phyloP scores from a whole-genome alignment of 2,329 filamentous ascomycete species.

The Fusarium acutatum region DNA sequence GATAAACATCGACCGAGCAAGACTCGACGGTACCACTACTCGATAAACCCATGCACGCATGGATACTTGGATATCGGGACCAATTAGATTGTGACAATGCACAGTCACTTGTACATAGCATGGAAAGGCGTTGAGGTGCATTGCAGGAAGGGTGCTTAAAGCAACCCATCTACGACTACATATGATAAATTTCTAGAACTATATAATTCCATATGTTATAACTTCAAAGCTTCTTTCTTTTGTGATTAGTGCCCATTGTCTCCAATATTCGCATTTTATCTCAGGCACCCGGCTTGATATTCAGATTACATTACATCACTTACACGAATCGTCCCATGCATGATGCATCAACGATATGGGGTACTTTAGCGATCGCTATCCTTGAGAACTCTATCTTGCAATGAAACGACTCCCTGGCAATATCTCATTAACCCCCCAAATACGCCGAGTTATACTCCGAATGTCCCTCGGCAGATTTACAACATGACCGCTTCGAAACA shows the following conservation, averaged over 20 bases:
- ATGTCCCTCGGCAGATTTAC: conserved; percentile 15
- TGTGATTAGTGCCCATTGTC: neutral
- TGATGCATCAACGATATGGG: conserved; percentile 8
- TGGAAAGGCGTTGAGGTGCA: conserved; percentile 43
- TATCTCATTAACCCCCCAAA: conserved; percentile 8
- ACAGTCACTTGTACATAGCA: conserved; percentile 43
- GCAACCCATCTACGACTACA: conserved; percentile 35
- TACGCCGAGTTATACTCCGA: conserved; percentile 23
- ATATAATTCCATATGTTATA: conserved; percentile 42
- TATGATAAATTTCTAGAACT: conserved; percentile 40
- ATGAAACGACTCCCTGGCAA: neutral
- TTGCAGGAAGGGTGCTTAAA: conserved; percentile 34
- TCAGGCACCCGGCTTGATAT: neutral
- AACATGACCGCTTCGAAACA: conserved; percentile 11
- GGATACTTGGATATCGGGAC: conserved; percentile 5
- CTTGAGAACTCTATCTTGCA: conserved; percentile 4
- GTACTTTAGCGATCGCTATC: neutral
- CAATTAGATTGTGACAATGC: conserved; percentile 27
- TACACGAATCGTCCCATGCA: neutral
- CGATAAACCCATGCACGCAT: conserved; percentile 18
- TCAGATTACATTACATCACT: conserved; percentile 6
- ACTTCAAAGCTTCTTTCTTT: neutral
- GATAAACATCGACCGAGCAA: conserved; percentile 29
- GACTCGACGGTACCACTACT: conserved; percentile 21
- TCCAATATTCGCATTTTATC: neutral